These are phyloP conservation scores for Misopates orontium DNA, from an alignment of 257 asterid species.

Conservation along the genomic window DNA sequence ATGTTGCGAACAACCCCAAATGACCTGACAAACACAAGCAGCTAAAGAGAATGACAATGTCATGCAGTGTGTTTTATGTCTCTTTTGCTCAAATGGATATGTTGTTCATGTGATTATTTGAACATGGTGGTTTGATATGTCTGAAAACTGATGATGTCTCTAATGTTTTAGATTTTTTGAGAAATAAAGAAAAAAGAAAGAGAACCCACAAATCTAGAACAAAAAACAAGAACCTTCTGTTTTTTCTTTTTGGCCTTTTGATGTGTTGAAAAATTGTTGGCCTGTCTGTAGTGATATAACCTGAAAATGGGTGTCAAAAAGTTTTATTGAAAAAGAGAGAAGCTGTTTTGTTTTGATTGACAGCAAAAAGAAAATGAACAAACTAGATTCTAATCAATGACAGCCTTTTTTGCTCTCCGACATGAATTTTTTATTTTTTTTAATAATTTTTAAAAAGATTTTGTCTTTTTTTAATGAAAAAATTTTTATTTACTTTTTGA, in stretches of 20 bases:
- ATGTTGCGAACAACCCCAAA: slow-evolving; percentile 17
- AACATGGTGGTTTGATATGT: slow-evolving; percentile 8
- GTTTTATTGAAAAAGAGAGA: slow-evolving; percentile 28
- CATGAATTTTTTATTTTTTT: slow-evolving; percentile 15
- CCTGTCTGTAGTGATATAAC: slow-evolving; percentile 23
- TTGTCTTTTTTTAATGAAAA: slow-evolving; percentile 17
- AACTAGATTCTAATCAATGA: slow-evolving; percentile 28
- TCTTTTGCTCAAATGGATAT: slow-evolving; percentile 29
- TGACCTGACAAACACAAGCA: not conserved
- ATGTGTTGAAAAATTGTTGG: slow-evolving; percentile 15
- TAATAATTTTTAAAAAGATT: slow-evolving; percentile 20
- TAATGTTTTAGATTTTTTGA: slow-evolving; percentile 14
- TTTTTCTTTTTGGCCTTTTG: slow-evolving; percentile 1
- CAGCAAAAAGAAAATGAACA: slow-evolving; percentile 37
- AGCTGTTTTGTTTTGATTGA: slow-evolving; percentile 43
- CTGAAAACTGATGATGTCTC: slow-evolving; percentile 13
- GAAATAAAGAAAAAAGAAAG: slow-evolving; percentile 11
- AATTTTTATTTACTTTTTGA: slow-evolving; percentile 18
- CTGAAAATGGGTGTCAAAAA: slow-evolving; percentile 31
- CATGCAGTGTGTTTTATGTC: slow-evolving; percentile 5
- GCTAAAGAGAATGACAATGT: slow-evolving; percentile 4
- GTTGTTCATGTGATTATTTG: slow-evolving; percentile 12
- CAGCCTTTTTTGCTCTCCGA: slow-evolving; percentile 33
- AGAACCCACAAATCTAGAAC: slow-evolving; percentile 27
- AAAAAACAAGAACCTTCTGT: slow-evolving; percentile 14